Conservation (phyloP, 768 basidiomycete genomes). For the Strobilomyces dryophilus region DNA sequence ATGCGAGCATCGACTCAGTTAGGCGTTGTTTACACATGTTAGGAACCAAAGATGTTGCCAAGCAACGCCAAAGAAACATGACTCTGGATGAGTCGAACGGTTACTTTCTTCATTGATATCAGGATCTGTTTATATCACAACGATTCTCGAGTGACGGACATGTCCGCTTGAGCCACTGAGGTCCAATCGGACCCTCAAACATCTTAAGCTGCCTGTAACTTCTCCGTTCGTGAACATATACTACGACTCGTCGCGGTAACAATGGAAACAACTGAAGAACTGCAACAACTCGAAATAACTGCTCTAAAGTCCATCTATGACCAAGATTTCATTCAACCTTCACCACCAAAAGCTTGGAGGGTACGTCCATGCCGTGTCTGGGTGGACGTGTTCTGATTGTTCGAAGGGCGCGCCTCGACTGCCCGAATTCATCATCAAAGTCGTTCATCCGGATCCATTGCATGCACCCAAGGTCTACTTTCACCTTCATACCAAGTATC, state of each 20-base stretch:
- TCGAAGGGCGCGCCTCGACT: conserved; percentile 60
- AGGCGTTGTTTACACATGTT: conserved; percentile 22
- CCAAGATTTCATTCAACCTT: conserved; percentile 69
- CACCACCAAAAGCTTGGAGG: conserved; percentile 82
- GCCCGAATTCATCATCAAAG: conserved; percentile 73
- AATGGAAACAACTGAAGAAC: conserved; percentile 75
- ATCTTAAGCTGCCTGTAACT: conserved; percentile 47
- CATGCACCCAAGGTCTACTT: conserved; percentile 58
- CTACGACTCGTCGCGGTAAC: conserved; percentile 9
- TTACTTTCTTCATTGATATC: background rate
- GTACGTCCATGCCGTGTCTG: conserved; percentile 33
- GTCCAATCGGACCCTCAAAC: conserved; percentile 59
- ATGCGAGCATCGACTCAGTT: too few species aligned
- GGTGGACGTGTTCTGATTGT: conserved; percentile 4
- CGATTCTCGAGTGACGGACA: conserved; percentile 30
- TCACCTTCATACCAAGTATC: conserved; percentile 65
- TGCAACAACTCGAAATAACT: conserved; percentile 66
- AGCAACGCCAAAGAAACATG: conserved; percentile 15
- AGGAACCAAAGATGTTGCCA: conserved; percentile 10
- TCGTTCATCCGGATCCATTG: conserved; percentile 58
- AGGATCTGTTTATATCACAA: conserved; percentile 8
- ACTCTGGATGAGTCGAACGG: conserved; percentile 13
- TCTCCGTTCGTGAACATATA: conserved; percentile 16
- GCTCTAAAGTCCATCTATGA: conserved; percentile 78
- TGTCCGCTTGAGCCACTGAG: conserved; percentile 76